Percentiles rank a stretch among this genome's conserved stretches.
Conservation (phyloP, 805 yeast genomes). For the Candida jianshihensis region DNA sequence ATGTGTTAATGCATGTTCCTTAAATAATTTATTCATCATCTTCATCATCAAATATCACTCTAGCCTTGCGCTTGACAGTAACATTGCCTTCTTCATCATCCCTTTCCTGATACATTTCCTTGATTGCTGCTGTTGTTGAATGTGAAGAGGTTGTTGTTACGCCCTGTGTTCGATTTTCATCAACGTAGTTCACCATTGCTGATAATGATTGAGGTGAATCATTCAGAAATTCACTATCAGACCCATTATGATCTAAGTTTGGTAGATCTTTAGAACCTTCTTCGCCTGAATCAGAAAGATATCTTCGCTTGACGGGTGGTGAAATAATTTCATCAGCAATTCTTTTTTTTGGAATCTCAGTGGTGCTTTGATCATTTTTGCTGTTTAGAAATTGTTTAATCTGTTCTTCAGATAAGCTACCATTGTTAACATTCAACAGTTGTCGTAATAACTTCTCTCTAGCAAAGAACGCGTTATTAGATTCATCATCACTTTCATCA, state of each 20-base stretch:
- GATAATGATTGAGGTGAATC: too few species aligned
- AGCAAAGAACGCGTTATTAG: conserved; percentile 43
- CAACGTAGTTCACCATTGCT: too few species aligned
- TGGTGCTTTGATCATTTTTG: background rate
- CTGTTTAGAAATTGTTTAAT: conserved; percentile 8
- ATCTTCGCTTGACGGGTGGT: conserved; percentile 5
- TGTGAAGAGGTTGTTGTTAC: too few species aligned
- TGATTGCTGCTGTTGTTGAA: too few species aligned
- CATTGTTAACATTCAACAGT: conserved; percentile 13
- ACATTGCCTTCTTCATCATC: conserved; percentile 4
- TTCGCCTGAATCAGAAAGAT: too few species aligned
- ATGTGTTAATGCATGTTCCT: background rate
- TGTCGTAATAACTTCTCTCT: conserved; percentile 46
- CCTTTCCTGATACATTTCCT: too few species aligned
- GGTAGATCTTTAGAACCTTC: too few species aligned
- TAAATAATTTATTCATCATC: conserved; percentile 8
- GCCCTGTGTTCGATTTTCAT: too few species aligned
- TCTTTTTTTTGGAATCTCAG: conserved; percentile 2
- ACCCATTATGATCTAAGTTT: too few species aligned
- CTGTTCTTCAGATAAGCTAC: conserved; percentile 10
- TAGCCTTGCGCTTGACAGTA: conserved; percentile 2
- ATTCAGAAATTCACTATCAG: too few species aligned
- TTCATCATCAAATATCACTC: conserved; percentile 8
- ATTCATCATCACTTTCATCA: conserved; percentile 55
- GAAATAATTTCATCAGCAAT: conserved; percentile 4